A percentile compares a stretch with the other conserved stretches of the same genome.
Conservation (phyloP, 352 stramenopile species). For the Globisporangium recalcitrans region DNA sequence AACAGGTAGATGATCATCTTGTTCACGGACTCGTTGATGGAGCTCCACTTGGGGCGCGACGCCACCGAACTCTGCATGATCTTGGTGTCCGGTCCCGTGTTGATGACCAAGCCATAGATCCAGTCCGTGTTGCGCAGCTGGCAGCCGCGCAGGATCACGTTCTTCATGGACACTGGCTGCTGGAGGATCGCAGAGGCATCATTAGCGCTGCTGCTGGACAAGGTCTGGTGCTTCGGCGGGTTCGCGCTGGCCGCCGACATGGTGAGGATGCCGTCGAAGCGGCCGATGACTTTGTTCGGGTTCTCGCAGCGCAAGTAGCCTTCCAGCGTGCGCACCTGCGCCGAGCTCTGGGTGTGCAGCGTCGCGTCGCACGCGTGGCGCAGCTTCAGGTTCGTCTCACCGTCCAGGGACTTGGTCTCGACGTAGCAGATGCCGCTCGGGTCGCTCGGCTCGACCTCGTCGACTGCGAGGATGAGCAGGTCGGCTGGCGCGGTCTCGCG, state of each 20-base stretch:
- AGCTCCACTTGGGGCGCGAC: slow-evolving; percentile 69
- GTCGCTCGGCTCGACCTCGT: slow-evolving; percentile 61
- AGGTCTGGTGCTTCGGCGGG: slow-evolving; percentile 8
- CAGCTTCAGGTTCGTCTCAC: slow-evolving; percentile 90
- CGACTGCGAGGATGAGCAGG: slow-evolving; percentile 73
- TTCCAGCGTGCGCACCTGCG: slow-evolving; percentile 30
- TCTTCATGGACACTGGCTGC: slow-evolving; percentile 73
- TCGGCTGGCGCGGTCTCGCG: slow-evolving; percentile 80
- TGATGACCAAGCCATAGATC: slow-evolving; percentile 86
- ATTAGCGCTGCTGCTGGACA: not conserved
- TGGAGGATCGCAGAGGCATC: slow-evolving; percentile 18
- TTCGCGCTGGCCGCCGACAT: slow-evolving; percentile 19
- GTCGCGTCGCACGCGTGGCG: slow-evolving; percentile 63
- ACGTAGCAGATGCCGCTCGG: slow-evolving; percentile 82
- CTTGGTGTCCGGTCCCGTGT: slow-evolving; percentile 82
- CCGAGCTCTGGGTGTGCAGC: slow-evolving; percentile 30
- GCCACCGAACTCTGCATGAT: slow-evolving; percentile 77
- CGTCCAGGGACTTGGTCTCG: slow-evolving; percentile 86
- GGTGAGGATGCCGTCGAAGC: slow-evolving; percentile 69
- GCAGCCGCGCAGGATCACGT: slow-evolving; percentile 85
- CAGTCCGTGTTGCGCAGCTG: slow-evolving; percentile 87
- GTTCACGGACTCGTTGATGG: slow-evolving; percentile 78
- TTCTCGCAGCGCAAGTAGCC: slow-evolving; percentile 64
- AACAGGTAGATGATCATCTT: slow-evolving; percentile 79
- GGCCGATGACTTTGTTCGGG: slow-evolving; percentile 74